phyloP scores from a whole-genome alignment of 768 basidiomycete species.

The Podaxis rugospora region DNA sequence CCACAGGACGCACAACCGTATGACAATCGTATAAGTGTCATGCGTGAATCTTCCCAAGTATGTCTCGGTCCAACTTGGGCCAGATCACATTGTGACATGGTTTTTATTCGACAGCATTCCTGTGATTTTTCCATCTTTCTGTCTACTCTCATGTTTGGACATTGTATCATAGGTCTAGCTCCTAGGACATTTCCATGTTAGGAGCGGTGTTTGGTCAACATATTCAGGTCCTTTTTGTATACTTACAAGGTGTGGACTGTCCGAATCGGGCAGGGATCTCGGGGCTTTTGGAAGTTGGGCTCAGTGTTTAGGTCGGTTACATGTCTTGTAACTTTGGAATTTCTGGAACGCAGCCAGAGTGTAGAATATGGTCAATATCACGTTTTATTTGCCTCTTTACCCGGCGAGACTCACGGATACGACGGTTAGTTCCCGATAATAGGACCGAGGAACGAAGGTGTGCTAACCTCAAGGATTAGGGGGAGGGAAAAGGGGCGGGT shows the following conservation, averaged over 20 bases:
- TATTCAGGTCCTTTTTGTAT: not conserved
- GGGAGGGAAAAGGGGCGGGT: not conserved
- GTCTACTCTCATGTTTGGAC: not conserved
- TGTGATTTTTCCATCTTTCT: not conserved
- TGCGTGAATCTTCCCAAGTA: not conserved
- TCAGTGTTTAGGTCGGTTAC: not conserved
- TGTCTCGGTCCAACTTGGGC: not conserved
- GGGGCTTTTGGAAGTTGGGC: not conserved
- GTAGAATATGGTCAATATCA: not conserved
- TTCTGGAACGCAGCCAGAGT: not conserved
- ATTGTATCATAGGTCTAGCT: no score
- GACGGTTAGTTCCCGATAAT: no score
- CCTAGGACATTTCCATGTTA: not conserved
- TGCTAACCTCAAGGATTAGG: not conserved
- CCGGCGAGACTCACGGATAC: no score
- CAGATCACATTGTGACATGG: not conserved
- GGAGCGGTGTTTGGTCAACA: not conserved
- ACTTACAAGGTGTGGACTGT: not conserved
- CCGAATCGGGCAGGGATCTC: not conserved
- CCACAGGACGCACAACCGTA: not conserved
- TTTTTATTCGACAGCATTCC: not conserved
- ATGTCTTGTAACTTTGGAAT: not conserved
- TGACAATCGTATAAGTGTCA: not conserved
- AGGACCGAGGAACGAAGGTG: not conserved
- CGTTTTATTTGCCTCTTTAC: no score